Evolutionary conservation across 2,329 filamentous ascomycete genomes (phyloP), one percentile per base, ranked within the genome.

Genomic region (Macrophomina phaseolina): DNA sequence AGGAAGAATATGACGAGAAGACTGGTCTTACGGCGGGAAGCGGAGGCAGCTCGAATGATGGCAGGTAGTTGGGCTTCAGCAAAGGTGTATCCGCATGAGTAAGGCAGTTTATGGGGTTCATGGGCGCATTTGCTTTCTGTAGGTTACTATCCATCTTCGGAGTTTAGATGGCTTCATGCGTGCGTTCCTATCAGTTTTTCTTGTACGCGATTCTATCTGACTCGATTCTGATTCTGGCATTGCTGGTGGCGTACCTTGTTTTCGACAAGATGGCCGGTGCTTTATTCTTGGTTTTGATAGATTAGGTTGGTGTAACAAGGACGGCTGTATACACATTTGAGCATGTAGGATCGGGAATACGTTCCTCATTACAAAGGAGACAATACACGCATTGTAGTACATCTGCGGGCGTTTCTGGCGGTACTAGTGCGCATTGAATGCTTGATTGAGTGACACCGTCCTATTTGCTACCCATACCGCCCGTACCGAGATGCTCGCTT

Each of bases 1-100:
- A 64, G 9, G 65, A 63, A 12, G 64, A 16, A 28, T 62, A 30
- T 48, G 56, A 67, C 11, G 65, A 67, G 46, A 79, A 79, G 71
- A 71, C 70, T 46, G 71, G 69, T 1, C 68, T 66, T 30, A 67
- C 40, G 9, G 60, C 49, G 7, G 61, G 64, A 7, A 66, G 45
- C 32, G 45, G 28, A 34, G 32, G 23, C 23, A 23, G 23, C 23
- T 2, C 45, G 58, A 48, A 61, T 32, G 58, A 62, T 28, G 45
- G 58, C 12, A n/a, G 53, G 38, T 58, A 58, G 18, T 30, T 45
- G 23, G 23, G 23, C 23, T 5, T 14, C 16, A 16, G 42, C 11
- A 38, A 12, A 8, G 36, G 36, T 38, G 23, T 23, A 23, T 23
- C 23, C 36, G 36, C 36, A 38, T 38, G 36, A 8, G 11, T 38